phyloP scores from a whole-genome alignment of 1,139 yeast genomes.

The Kazachstania sp. region DNA sequence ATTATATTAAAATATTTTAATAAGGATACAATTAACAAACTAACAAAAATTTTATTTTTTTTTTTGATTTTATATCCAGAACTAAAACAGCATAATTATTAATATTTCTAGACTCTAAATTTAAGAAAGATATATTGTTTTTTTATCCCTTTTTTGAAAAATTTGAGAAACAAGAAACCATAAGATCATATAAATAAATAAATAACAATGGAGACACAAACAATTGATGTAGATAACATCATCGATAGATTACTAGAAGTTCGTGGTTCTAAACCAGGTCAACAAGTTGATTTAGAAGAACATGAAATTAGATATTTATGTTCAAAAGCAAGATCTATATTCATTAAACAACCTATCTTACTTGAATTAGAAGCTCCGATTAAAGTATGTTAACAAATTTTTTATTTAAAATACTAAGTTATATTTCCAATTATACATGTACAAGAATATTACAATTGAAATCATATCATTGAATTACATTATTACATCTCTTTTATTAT shows the following conservation, averaged over 20 bases:
- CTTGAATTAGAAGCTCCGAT: slow-evolving; percentile 96
- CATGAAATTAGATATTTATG: slow-evolving; percentile 92
- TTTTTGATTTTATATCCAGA: too few species aligned
- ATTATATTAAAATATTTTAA: too few species aligned
- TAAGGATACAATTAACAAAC: too few species aligned
- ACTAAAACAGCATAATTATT: too few species aligned
- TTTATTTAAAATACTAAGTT: neutral
- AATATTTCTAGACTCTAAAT: too few species aligned
- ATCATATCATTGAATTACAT: neutral
- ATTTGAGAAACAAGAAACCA: neutral
- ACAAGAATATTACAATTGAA: neutral
- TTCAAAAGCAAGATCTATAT: slow-evolving; percentile 95
- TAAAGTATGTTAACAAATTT: slow-evolving; percentile 45
- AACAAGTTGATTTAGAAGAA: slow-evolving; percentile 88
- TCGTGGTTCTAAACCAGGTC: slow-evolving; percentile 97
- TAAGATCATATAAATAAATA: neutral
- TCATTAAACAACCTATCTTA: slow-evolving; percentile 93
- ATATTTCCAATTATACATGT: neutral
- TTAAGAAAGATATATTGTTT: too few species aligned
- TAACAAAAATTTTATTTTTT: too few species aligned
- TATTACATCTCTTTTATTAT: neutral
- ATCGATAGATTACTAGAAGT: slow-evolving; percentile 95
- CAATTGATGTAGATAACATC: slow-evolving; percentile 94
- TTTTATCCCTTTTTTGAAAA: too few species aligned
- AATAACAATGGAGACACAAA: slow-evolving; percentile 44